phyloP scores from a whole-genome alignment of 1,284 basidiomycete genomes.

The Acaromyces ingoldii region DNA sequence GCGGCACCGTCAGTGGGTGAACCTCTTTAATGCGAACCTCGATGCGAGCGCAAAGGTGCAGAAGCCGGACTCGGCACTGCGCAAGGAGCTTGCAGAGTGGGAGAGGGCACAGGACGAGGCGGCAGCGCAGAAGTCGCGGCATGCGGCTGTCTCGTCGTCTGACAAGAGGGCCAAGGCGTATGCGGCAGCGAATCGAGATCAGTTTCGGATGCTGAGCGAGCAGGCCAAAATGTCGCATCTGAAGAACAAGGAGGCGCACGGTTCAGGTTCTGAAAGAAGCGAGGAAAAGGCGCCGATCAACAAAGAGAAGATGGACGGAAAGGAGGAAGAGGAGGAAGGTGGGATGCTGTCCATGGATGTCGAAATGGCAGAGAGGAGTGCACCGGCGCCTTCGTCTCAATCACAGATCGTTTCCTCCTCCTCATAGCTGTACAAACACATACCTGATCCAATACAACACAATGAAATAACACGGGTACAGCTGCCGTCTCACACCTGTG shows the following conservation, averaged over 20 bases:
- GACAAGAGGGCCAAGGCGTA: background rate
- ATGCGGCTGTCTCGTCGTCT: background rate
- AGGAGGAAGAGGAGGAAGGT: too few relatives aligned
- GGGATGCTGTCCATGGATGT: too few relatives aligned
- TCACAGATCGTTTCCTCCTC: too few relatives aligned
- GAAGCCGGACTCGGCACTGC: slow-evolving; percentile 15
- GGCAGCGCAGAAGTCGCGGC: background rate
- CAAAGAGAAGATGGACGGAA: too few relatives aligned
- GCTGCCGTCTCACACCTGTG: too few relatives aligned
- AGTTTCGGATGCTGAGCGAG: background rate
- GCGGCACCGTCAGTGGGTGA: slow-evolving; percentile 45
- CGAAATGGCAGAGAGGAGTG: too few relatives aligned
- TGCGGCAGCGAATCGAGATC: background rate
- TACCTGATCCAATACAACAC: too few relatives aligned
- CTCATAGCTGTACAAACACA: too few relatives aligned
- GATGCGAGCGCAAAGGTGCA: slow-evolving; percentile 36
- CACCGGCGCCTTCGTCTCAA: too few relatives aligned
- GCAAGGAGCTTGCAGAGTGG: slow-evolving; percentile 31
- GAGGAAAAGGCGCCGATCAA: too few relatives aligned
- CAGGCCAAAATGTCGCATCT: background rate
- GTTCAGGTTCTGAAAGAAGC: background rate
- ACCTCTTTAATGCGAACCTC: slow-evolving; percentile 46
- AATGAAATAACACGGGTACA: too few relatives aligned
- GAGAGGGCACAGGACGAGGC: slow-evolving; percentile 20
- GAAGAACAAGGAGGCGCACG: background rate